Evolutionary conservation across 306 rosid genomes (phyloP), one percentile per base, ranked within the genome.

Genomic region (Cicer yamashitae): DNA sequence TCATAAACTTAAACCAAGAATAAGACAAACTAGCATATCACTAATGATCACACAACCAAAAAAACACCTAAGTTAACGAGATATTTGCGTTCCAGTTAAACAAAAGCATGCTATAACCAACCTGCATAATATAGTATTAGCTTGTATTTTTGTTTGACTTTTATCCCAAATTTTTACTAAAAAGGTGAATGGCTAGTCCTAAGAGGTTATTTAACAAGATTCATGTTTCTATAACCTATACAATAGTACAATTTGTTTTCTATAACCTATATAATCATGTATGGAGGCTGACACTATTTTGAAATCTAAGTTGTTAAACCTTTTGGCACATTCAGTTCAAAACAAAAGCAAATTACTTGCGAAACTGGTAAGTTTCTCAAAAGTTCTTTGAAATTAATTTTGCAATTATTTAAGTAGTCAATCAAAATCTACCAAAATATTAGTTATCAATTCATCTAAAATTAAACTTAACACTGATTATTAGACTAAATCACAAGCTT

Each of bases 401-500:
- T 52, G 60, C 60, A 52, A 15, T 61, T 13, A 78, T 40, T 53
- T 79, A 64, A 72, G 60, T 41, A 65, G 73, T 74, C n/a, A 65
- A n/a, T 45, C 68, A 50, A 50, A 38, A 46, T 37, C 18, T 15
- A 73, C 69, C n/a, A 13, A 63, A 71, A 30, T 51, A 52, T 69
- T 51, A 59, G 76, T 39, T 3, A 78, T 9, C 77, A n/a, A 15
- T 40, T 71, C 13, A 41, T 44, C 59, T 43, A 47, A 53, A 38
- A 25, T 57, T 18, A 74, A 43, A 41, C 12, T 2, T 9, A 38
- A 10, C 14, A 67, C 47, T 47, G 58, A 46, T 64, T 73, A 12
- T 25, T 25, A 25, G 54, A 72, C 65, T 34, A 72, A 30, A 72
- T 50, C 18, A 8, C 45, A 48, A 51, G 73, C 59, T 53, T 22